Conservation (phyloP, 345 rosid species). For the Citrus hindsii region DNA sequence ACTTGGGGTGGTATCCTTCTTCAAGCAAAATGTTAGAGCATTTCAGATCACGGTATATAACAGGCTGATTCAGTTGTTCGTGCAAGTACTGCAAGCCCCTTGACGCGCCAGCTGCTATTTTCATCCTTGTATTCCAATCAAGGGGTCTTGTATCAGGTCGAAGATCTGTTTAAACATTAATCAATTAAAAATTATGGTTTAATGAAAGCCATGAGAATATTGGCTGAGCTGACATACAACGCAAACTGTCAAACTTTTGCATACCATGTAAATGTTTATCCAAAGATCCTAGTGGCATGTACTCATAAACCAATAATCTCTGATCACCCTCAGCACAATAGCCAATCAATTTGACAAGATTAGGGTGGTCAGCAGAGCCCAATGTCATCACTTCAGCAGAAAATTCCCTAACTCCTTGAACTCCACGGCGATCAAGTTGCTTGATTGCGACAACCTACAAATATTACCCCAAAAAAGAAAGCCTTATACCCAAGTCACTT, state of each 20-base stretch:
- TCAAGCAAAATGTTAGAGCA: constrained; percentile 84
- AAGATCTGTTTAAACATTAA: constrained; percentile 37
- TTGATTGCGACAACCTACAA: constrained; percentile 82
- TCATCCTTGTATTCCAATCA: constrained; percentile 86
- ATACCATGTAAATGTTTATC: constrained; percentile 83
- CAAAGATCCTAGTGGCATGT: constrained; percentile 81
- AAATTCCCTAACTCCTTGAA: constrained; percentile 83
- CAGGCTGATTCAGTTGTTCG: constrained; percentile 67
- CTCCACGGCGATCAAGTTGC: constrained; percentile 82
- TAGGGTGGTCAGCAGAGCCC: constrained; percentile 73
- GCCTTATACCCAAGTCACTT: neutral
- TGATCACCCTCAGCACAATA: constrained; percentile 91
- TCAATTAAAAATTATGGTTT: neutral
- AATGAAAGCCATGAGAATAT: neutral
- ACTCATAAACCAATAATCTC: constrained; percentile 82
- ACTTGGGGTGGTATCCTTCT: constrained; percentile 68
- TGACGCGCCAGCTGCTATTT: constrained; percentile 89
- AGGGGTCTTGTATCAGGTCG: constrained; percentile 44
- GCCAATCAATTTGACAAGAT: constrained; percentile 85
- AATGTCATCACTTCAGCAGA: constrained; percentile 80
- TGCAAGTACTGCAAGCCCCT: constrained; percentile 85
- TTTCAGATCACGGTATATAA: constrained; percentile 87
- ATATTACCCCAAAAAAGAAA: neutral
- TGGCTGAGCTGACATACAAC: neutral
- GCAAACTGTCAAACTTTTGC: constrained; percentile 10